Percentiles rank a stretch among this genome's conserved stretches.
These are phyloP conservation scores for Fusarium proliferatum DNA, from an alignment of 2,329 filamentous ascomycete genomes.

Conservation along the genomic window DNA sequence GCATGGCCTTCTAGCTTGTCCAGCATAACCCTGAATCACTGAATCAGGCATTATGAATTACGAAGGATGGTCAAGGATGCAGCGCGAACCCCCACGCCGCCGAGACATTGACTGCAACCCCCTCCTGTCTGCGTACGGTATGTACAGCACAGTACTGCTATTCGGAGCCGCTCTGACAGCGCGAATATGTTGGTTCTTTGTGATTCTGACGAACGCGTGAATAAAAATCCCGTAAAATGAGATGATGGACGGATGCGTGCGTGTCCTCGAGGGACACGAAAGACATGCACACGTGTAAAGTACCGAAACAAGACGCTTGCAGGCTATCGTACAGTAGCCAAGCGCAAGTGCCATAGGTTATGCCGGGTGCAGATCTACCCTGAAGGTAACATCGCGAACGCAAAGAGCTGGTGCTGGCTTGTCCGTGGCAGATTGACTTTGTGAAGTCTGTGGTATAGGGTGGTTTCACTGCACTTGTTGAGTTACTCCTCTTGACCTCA, in stretches of 20 bases:
- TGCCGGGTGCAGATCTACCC: slow-evolving; percentile 25
- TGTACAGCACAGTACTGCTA: slow-evolving; percentile 3
- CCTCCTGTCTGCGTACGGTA: slow-evolving; percentile 11
- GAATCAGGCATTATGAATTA: slow-evolving; percentile 38
- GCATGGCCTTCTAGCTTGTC: slow-evolving; percentile 37
- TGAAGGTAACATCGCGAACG: slow-evolving; percentile 31
- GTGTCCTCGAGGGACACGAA: slow-evolving; percentile 25
- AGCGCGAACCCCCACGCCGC: slow-evolving; percentile 40
- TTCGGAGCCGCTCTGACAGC: slow-evolving; percentile 19
- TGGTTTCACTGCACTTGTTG: neutral
- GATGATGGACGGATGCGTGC: slow-evolving; percentile 14
- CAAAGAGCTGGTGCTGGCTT: slow-evolving; percentile 18
- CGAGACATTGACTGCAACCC: slow-evolving; percentile 38
- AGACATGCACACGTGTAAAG: slow-evolving; percentile 34
- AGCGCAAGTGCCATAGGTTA: slow-evolving; percentile 6
- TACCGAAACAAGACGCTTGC: slow-evolving; percentile 3
- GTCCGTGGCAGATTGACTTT: neutral
- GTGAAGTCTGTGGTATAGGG: slow-evolving; percentile 13
- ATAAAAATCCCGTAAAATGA: slow-evolving; percentile 19
- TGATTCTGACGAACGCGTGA: slow-evolving; percentile 25
- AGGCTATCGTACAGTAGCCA: slow-evolving; percentile 1
- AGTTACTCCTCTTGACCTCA: neutral
- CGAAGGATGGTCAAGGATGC: slow-evolving; percentile 27
- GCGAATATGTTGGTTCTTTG: neutral
- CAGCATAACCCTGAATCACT: slow-evolving; percentile 38